phyloP scores from a whole-genome alignment of 495 filamentous ascomycete genomes.

The Xylaria palmicola region DNA sequence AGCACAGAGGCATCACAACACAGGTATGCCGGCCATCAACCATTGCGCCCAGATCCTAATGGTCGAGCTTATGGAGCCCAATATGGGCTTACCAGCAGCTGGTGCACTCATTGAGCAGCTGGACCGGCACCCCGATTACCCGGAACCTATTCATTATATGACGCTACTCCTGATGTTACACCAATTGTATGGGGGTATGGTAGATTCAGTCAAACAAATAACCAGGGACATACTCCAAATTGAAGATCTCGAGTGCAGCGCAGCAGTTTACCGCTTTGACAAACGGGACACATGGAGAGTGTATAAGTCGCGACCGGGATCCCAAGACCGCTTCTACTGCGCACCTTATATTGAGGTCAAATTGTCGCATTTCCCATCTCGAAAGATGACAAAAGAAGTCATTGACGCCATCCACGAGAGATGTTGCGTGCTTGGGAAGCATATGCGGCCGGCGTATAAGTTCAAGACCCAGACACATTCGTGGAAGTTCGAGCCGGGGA shows the following conservation, averaged over 20 bases:
- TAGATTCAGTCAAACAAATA: background rate
- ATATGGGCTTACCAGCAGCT: background rate
- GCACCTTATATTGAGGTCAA: conserved; percentile 11
- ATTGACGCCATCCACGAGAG: conserved; percentile 1
- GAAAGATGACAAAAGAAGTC: conserved; percentile 1
- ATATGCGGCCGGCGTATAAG: conserved; percentile 14
- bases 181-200: conserved; percentile 4
- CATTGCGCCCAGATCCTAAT: background rate
- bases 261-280: conserved; percentile 5
- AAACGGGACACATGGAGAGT: conserved; percentile 4
- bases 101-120: background rate
- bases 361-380: conserved; percentile 5
- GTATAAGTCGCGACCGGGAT: conserved; percentile 4
- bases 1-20: background rate
- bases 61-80: conserved; percentile 6
- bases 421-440: background rate
- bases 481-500: conserved; percentile 14
- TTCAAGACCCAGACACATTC: background rate
- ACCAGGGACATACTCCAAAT: conserved; percentile 3
- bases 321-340: conserved; percentile 11
- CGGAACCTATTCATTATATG: background rate
- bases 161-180: conserved; percentile 11
- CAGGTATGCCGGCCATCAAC: background rate
- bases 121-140: background rate
- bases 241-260: conserved; percentile 3